Evolutionary conservation across 1,284 basidiomycete genomes (phyloP).

Genomic region (Cronartium ribicola): DNA sequence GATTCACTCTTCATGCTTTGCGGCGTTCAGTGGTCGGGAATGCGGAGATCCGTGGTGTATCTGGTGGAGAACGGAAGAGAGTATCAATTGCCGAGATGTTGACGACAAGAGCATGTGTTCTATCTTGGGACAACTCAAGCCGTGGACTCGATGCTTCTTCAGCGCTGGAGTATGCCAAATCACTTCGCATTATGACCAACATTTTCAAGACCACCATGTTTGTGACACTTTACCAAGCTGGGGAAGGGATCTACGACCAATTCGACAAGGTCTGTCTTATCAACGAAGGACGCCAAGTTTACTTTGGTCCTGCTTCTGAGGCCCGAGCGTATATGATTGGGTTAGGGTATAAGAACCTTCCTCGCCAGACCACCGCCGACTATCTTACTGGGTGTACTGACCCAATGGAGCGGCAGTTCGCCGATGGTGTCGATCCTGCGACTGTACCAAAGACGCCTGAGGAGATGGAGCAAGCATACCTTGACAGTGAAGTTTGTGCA

Average conservation of each 20-base stretch:
- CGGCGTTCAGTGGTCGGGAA: slow-evolving; percentile 60
- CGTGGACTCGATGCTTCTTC: slow-evolving; percentile 68
- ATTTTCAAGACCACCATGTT: slow-evolving; percentile 61
- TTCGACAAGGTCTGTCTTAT: slow-evolving; percentile 52
- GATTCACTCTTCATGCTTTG: too few relatives aligned
- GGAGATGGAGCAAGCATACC: slow-evolving; percentile 61
- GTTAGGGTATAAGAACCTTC: slow-evolving; percentile 46
- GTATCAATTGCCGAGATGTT: slow-evolving; percentile 62
- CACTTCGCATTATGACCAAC: slow-evolving; percentile 58
- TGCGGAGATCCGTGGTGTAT: slow-evolving; percentile 68
- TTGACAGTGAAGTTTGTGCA: slow-evolving; percentile 57
- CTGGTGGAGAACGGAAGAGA: slow-evolving; percentile 69
- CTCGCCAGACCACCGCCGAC: slow-evolving; percentile 47
- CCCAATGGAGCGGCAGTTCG: slow-evolving; percentile 14
- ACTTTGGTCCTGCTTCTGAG: slow-evolving; percentile 46
- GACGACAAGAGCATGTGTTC: slow-evolving; percentile 56
- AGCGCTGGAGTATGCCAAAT: slow-evolving; percentile 60
- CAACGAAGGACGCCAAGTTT: slow-evolving; percentile 49
- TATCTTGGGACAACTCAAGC: slow-evolving; percentile 58
- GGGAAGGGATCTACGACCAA: slow-evolving; percentile 49
- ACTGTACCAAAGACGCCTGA: slow-evolving; percentile 47
- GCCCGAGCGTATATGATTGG: slow-evolving; percentile 46
- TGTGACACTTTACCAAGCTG: slow-evolving; percentile 46
- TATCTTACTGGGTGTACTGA: slow-evolving; percentile 47
- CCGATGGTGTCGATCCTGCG: slow-evolving; percentile 42